Percentiles rank a stretch among this genome's conserved stretches.
Conservation (phyloP, 495 filamentous ascomycete genomes). For the Aspergillus taichungensis region DNA sequence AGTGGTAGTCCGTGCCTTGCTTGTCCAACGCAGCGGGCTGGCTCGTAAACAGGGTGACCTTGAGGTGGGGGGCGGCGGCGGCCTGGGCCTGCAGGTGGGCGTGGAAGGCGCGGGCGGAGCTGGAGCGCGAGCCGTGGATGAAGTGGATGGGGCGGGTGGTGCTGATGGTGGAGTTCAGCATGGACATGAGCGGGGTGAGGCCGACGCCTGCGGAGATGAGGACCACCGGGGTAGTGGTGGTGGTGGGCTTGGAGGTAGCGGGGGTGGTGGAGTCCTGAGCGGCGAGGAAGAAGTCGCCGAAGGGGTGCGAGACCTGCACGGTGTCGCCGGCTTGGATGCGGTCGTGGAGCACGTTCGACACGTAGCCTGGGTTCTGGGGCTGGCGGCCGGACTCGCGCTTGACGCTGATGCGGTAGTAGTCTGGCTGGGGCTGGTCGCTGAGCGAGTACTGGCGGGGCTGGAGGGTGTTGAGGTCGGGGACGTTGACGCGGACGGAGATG, state of each 20-base stretch:
- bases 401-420: constrained; percentile 54
- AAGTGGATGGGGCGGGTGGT: constrained; percentile 35
- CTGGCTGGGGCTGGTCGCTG: constrained; percentile 40
- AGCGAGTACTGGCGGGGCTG: constrained; percentile 59
- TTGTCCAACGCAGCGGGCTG: constrained; percentile 30
- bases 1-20: constrained; percentile 43
- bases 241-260: not conserved
- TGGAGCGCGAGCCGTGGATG: constrained; percentile 50
- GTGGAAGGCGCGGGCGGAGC: constrained; percentile 32
- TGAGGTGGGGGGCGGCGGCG: constrained; percentile 28
- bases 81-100: constrained; percentile 40
- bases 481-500: constrained; percentile 44
- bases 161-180: constrained; percentile 38
- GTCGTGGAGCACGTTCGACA: constrained; percentile 53
- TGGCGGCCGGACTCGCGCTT: constrained; percentile 44
- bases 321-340: constrained; percentile 42
- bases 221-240: constrained; percentile 32
- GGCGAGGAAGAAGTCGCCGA: constrained; percentile 54
- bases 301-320: constrained; percentile 49
- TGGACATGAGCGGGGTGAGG: constrained; percentile 52
- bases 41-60: constrained; percentile 30
- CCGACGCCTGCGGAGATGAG: constrained; percentile 57
- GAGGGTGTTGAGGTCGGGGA: constrained; percentile 43
- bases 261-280: not conserved
- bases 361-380: constrained; percentile 32